Evolutionary conservation across 345 rosid genomes (phyloP).

Genomic region (Citrus reticulata): DNA sequence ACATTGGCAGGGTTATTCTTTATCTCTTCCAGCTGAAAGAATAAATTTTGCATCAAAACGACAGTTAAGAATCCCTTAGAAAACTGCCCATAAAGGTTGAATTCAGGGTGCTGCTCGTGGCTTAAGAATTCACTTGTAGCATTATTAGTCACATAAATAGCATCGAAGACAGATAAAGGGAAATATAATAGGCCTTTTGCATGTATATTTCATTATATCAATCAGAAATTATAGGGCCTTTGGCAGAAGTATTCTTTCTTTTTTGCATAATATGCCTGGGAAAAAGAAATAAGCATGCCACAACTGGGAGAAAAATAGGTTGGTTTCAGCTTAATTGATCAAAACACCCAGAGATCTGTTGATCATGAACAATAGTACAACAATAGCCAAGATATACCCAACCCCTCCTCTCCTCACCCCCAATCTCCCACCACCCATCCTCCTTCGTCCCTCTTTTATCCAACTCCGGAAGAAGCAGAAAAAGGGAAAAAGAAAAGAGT

Average conservation of each 20-base stretch:
- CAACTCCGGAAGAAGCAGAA: neutral
- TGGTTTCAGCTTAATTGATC: neutral
- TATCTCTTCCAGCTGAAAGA: constrained; percentile 52
- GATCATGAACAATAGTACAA: neutral
- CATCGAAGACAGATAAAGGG: neutral
- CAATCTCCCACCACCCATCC: neutral
- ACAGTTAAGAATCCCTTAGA: neutral
- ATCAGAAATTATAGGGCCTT: neutral
- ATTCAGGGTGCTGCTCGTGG: neutral
- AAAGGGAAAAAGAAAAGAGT: neutral
- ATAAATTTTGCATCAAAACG: neutral
- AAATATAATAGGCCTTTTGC: neutral
- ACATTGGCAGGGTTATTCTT: constrained; percentile 28
- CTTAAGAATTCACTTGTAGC: neutral
- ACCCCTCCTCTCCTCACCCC: neutral
- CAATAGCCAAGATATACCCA: neutral
- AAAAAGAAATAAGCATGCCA: neutral
- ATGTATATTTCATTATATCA: neutral
- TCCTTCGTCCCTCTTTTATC: neutral
- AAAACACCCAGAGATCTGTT: neutral
- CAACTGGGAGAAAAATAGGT: neutral
- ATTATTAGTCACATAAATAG: neutral
- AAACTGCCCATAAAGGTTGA: neutral
- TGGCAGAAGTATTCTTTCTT: neutral
- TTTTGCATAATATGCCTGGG: neutral